Base-by-base conservation (phyloP, 257 asterid genomes). In the Rubia yunnanensis region DNA sequence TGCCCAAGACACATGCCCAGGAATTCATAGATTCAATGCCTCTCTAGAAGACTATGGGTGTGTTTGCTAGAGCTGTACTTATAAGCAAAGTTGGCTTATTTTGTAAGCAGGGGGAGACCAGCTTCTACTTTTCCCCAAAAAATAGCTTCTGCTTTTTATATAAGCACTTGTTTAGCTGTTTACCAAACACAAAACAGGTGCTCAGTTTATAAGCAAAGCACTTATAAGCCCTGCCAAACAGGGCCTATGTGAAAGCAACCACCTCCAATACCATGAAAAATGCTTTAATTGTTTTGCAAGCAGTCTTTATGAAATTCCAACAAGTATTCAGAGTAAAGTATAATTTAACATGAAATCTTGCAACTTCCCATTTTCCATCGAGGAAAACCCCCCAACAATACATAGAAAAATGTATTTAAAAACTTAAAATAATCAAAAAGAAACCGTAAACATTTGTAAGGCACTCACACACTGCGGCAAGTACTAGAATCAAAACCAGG, bases 401-500 rank as follows among this genome's bases (percentile, higher is more conserved):
- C 30, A 54, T 59, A 27, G 35, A 49, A 41, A 39, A 44, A 54
- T 15, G 30, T 24, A 60, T 60, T 23, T 35, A 44, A 44, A 41
- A 31, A 55, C 14, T 18, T 15, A 32, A 5, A 67, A 72, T 62
- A 38, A 22, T 0, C 20, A 70, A 66, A 22, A 38, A 36, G 10
- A 56, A 14, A 44, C 31, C 24, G 32, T 27, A 68, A 68, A 60
- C 14, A 66, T 62, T 58, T 28, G 48, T n/a, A 62, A 72, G 75
- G 67, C 63, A 87, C 96, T 85, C 83, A 87, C 97, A 90, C 97
- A 66, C 95, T 85, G 84, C 95, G 91, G 85, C 97, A 87, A 74
- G 92, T 76, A 78, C 79, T 85, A 66, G 95, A 76, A 82, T 90
- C 95, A 50, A 90, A 90, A 30, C 96, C 94, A 69, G 95, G 89